Conservation (phyloP, 2,329 filamentous ascomycete genomes). For the Ilyonectria destructans region DNA sequence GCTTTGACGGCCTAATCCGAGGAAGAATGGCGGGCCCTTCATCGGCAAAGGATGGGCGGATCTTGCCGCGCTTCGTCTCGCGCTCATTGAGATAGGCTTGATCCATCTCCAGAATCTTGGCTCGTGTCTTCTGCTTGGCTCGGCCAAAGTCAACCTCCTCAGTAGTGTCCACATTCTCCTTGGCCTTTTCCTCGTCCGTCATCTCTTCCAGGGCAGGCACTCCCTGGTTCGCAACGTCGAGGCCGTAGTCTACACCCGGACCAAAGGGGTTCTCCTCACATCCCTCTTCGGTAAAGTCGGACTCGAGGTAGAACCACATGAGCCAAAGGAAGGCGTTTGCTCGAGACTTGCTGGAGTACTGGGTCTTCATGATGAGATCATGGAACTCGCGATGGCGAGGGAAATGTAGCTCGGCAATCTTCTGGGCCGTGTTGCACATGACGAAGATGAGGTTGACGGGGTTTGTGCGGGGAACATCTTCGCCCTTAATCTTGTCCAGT, state of each 20-base stretch:
- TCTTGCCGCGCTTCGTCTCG: constrained; percentile 71
- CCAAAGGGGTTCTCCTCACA: constrained; percentile 95
- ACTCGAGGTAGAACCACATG: constrained; percentile 99
- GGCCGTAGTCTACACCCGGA: constrained; percentile 75
- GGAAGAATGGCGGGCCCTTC: constrained; percentile 74
- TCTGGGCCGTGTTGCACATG: constrained; percentile 89
- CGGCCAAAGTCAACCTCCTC: constrained; percentile 81
- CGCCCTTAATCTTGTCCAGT: constrained; percentile 84
- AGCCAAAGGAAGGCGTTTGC: constrained; percentile 95
- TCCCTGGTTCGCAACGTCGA: constrained; percentile 77
- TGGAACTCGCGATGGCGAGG: constrained; percentile 90
- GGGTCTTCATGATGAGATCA: constrained; percentile 93
- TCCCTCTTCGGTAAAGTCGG: constrained; percentile 91
- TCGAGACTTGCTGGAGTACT: constrained; percentile 85
- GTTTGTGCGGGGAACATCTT: constrained; percentile 83
- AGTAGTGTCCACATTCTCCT: constrained; percentile 82
- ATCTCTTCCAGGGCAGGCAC: constrained; percentile 79
- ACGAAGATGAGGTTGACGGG: constrained; percentile 98
- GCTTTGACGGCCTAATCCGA: constrained; percentile 75
- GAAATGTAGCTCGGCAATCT: constrained; percentile 95
- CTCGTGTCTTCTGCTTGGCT: constrained; percentile 81
- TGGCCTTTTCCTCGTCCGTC: constrained; percentile 74
- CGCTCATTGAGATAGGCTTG: constrained; percentile 78
- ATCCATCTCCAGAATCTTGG: constrained; percentile 83
- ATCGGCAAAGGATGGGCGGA: constrained; percentile 60